phyloP scores from a whole-genome alignment of 352 stramenopile species.

The Phytophthora quininea region DNA sequence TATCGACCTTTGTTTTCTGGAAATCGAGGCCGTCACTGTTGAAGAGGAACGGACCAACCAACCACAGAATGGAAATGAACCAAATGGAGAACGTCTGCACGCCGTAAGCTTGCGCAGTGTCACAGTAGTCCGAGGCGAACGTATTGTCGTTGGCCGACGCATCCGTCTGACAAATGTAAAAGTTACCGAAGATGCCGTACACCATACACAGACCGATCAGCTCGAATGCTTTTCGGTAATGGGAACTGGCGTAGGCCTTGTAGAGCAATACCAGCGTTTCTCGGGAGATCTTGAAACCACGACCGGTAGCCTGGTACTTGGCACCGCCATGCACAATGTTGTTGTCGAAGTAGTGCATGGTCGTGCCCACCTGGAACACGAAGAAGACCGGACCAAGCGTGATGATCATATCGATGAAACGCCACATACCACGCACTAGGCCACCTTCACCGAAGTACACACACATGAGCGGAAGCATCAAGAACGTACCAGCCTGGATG shows the following conservation, averaged over 20 bases:
- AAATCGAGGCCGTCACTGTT: conserved; percentile 82
- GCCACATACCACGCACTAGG: conserved; percentile 61
- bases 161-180: conserved; percentile 66
- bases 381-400: conserved; percentile 77
- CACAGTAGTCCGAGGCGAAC: conserved; percentile 64
- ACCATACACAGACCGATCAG: conserved; percentile 74
- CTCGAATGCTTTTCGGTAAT: conserved; percentile 82
- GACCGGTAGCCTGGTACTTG: conserved; percentile 81
- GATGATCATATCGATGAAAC: conserved; percentile 80
- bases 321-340: conserved; percentile 77
- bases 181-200: conserved; percentile 71
- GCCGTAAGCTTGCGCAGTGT: conserved; percentile 72
- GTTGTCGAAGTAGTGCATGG: conserved; percentile 87
- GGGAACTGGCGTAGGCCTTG: conserved; percentile 73
- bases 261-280: conserved; percentile 81
- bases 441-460: conserved; percentile 83
- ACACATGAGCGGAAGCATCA: conserved; percentile 76
- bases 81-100: conserved; percentile 83
- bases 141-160: conserved; percentile 52
- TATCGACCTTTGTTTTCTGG: conserved; percentile 77
- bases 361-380: conserved; percentile 83
- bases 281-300: conserved; percentile 85
- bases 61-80: conserved; percentile 79
- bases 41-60: conserved; percentile 77
- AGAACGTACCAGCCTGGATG: conserved; percentile 76